Conservation (phyloP, 2,329 filamentous ascomycete genomes). For the Geosmithia putterillii region DNA sequence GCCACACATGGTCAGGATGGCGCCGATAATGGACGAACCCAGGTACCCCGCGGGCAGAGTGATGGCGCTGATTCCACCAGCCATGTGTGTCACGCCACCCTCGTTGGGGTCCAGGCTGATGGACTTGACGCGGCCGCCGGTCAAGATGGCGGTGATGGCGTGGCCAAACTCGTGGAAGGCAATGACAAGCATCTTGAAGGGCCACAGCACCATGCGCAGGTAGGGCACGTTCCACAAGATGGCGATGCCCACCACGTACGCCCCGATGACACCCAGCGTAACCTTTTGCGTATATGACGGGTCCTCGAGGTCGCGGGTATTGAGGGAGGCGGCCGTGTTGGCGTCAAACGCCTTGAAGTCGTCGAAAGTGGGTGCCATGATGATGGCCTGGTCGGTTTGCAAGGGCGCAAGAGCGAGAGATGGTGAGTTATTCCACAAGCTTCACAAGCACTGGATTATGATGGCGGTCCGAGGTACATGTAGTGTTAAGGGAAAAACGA, state of each 20-base stretch:
- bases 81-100: slow-evolving; percentile 68
- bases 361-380: slow-evolving; percentile 3
- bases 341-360: neutral
- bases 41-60: slow-evolving; percentile 70
- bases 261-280: slow-evolving; percentile 58
- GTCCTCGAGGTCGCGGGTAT: slow-evolving; percentile 38
- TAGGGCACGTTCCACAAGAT: slow-evolving; percentile 72
- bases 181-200: slow-evolving; percentile 81
- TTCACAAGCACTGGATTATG: neutral
- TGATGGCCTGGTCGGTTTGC: neutral
- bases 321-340: slow-evolving; percentile 13
- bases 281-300: slow-evolving; percentile 58
- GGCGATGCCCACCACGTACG: slow-evolving; percentile 61
- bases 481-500: neutral
- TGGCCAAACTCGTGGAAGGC: slow-evolving; percentile 75
- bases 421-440: neutral
- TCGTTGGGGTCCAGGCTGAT: slow-evolving; percentile 69
- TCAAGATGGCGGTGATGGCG: slow-evolving; percentile 59
- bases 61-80: slow-evolving; percentile 55
- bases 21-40: slow-evolving; percentile 65
- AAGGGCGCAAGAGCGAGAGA: neutral
- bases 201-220: slow-evolving; percentile 63
- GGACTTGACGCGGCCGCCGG: slow-evolving; percentile 60
- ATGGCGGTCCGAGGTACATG: too few species aligned
- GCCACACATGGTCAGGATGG: slow-evolving; percentile 65